Evolutionary conservation across 2,329 filamentous ascomycete genomes (phyloP).

Genomic region (Alternaria postmessia): DNA sequence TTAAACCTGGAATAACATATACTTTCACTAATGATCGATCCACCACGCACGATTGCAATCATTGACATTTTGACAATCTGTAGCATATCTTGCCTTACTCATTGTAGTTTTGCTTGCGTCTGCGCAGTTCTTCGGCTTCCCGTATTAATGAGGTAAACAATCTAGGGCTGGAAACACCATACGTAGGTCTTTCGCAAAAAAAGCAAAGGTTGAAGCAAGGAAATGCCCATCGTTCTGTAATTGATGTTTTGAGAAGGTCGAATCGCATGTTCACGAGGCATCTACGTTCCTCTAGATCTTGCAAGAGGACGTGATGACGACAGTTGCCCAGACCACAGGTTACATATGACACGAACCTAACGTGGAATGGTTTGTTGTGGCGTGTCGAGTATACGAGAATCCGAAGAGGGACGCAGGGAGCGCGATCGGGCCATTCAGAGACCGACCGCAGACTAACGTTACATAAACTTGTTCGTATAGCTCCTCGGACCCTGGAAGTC

Average conservation of each 20-base stretch:
- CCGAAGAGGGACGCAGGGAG: neutral
- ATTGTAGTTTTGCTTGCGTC: neutral
- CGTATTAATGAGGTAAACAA: neutral
- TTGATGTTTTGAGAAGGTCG: neutral
- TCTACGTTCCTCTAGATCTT: neutral
- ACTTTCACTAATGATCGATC: neutral
- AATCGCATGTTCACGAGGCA: neutral
- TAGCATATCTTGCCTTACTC: neutral
- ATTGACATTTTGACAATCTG: neutral
- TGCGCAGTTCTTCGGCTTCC: too few species aligned
- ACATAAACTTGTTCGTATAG: neutral
- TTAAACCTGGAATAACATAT: neutral
- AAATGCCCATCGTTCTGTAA: neutral
- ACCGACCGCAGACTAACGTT: neutral
- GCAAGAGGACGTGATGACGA: neutral
- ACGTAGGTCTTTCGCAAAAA: neutral
- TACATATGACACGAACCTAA: neutral
- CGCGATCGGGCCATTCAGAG: slow-evolving; percentile 1
- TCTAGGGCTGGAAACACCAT: neutral
- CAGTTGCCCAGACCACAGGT: neutral
- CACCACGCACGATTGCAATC: neutral
- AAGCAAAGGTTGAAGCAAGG: neutral
- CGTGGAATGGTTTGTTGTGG: neutral
- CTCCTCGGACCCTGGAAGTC: neutral
- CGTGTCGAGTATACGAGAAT: slow-evolving; percentile 3